A percentile compares a stretch with the other conserved stretches of the same genome.
Conservation (phyloP, 2,329 filamentous ascomycete species). For the Ceratocystis harringtonii region DNA sequence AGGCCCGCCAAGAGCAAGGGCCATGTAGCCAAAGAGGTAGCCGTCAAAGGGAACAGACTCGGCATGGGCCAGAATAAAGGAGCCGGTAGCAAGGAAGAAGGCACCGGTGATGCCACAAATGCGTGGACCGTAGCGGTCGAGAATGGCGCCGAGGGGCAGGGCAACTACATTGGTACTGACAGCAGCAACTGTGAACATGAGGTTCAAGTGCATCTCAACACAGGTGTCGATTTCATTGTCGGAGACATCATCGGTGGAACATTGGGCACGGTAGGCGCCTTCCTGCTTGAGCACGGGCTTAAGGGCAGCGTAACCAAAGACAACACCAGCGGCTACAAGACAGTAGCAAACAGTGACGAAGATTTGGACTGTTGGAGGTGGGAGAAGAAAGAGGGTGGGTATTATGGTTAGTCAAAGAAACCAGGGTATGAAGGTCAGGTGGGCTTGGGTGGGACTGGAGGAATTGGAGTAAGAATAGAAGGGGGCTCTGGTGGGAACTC, state of each 20-base stretch:
- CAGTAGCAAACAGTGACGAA: slow-evolving; percentile 28
- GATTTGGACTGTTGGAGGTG: slow-evolving; percentile 25
- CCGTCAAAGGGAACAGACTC: slow-evolving; percentile 54
- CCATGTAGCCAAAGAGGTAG: slow-evolving; percentile 57
- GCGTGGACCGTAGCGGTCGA: slow-evolving; percentile 69
- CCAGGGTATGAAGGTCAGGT: not conserved
- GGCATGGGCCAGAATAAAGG: slow-evolving; percentile 57
- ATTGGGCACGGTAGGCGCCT: slow-evolving; percentile 53
- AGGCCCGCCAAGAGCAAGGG: slow-evolving; percentile 62
- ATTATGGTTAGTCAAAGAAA: not conserved
- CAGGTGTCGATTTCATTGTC: slow-evolving; percentile 27
- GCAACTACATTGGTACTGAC: slow-evolving; percentile 80
- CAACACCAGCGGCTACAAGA: slow-evolving; percentile 43
- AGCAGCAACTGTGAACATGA: slow-evolving; percentile 86
- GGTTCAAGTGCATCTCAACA: slow-evolving; percentile 53
- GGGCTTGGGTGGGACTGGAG: not conserved
- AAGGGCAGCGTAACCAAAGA: slow-evolving; percentile 74
- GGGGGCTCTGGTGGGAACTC: slow-evolving; percentile 21
- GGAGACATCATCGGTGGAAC: slow-evolving; percentile 25
- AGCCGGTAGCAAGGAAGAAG: slow-evolving; percentile 52
- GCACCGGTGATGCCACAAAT: slow-evolving; percentile 59
- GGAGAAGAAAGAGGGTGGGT: not conserved
- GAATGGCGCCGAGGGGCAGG: slow-evolving; percentile 67
- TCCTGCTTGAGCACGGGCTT: slow-evolving; percentile 66
- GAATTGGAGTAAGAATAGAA: not conserved